Conservation (phyloP, 2,329 filamentous ascomycete species). For the Cyanodermella asteris region DNA sequence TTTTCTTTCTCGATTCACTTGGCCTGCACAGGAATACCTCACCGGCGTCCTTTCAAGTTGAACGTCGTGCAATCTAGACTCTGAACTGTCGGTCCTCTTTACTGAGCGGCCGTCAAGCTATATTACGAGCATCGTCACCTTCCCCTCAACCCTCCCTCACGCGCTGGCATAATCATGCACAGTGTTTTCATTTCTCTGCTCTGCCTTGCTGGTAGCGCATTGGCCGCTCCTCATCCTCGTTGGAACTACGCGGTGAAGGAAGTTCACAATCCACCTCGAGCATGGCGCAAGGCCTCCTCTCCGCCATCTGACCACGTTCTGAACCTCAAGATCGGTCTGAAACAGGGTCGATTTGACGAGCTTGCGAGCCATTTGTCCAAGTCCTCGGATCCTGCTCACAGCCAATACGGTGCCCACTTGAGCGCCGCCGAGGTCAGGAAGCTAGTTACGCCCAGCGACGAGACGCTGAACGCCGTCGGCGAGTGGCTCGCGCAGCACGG, state of each 20-base stretch:
- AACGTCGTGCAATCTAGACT: too few relatives aligned
- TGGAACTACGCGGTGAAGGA: slow-evolving; percentile 33
- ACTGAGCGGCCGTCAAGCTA: too few relatives aligned
- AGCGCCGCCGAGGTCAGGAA: slow-evolving; percentile 28
- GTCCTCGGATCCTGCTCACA: slow-evolving; percentile 20
- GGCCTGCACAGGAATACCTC: too few relatives aligned
- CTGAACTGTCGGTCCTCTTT: too few relatives aligned
- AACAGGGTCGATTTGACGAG: slow-evolving; percentile 32
- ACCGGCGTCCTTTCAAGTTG: too few relatives aligned
- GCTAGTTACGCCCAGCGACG: slow-evolving; percentile 29
- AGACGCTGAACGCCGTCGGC: slow-evolving; percentile 29
- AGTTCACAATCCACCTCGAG: slow-evolving; percentile 27
- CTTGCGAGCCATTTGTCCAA: slow-evolving; percentile 33
- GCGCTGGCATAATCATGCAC: too few relatives aligned
- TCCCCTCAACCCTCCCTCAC: too few relatives aligned
- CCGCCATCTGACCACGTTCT: slow-evolving; percentile 28
- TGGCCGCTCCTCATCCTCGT: slow-evolving; percentile 16
- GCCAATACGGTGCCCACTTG: slow-evolving; percentile 33
- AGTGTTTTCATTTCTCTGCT: too few relatives aligned
- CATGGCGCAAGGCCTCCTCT: slow-evolving; percentile 26
- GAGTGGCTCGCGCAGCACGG: slow-evolving; percentile 34
- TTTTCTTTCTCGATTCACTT: too few relatives aligned
- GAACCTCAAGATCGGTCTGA: slow-evolving; percentile 35
- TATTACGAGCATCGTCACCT: too few relatives aligned
- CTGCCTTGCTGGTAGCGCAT: background rate